These are phyloP conservation scores for Neopestalotiopsis clavispora DNA, from an alignment of 2,329 filamentous ascomycete species.

Conservation along the genomic window DNA sequence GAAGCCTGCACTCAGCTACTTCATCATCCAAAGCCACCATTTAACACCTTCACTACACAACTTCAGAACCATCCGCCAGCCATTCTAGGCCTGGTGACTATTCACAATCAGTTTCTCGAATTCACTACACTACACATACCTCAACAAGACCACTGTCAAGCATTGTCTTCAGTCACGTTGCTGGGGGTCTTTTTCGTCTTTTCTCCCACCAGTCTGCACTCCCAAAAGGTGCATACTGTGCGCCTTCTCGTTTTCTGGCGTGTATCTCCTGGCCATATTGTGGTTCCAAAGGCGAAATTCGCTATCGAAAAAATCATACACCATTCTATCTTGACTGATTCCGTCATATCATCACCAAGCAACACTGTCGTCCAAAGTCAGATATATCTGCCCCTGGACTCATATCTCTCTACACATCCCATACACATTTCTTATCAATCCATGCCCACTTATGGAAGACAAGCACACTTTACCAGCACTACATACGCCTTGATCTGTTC, in stretches of 20 bases:
- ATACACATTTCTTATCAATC: neutral
- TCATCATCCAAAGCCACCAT: conserved; percentile 10
- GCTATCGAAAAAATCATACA: too few species aligned
- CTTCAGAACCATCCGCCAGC: neutral
- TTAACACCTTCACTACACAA: conserved; percentile 12
- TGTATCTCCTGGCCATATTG: too few species aligned
- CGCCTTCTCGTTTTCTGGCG: neutral
- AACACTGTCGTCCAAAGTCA: too few species aligned
- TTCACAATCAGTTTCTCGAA: neutral
- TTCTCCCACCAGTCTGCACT: neutral
- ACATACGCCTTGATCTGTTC: too few species aligned
- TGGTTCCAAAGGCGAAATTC: too few species aligned
- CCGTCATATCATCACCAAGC: too few species aligned
- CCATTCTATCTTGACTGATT: too few species aligned
- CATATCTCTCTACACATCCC: too few species aligned
- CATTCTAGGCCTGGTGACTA: neutral
- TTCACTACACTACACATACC: neutral
- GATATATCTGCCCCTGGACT: too few species aligned
- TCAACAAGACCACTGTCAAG: neutral
- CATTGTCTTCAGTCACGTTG: neutral
- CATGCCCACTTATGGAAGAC: neutral
- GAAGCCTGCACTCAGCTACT: neutral
- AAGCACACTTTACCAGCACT: too few species aligned
- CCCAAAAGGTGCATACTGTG: neutral
- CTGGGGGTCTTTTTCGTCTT: neutral